Percentiles rank a stretch among this genome's conserved stretches.
Evolutionary conservation across 768 basidiomycete genomes (phyloP).

Genomic region (Termitomyces sp.): DNA sequence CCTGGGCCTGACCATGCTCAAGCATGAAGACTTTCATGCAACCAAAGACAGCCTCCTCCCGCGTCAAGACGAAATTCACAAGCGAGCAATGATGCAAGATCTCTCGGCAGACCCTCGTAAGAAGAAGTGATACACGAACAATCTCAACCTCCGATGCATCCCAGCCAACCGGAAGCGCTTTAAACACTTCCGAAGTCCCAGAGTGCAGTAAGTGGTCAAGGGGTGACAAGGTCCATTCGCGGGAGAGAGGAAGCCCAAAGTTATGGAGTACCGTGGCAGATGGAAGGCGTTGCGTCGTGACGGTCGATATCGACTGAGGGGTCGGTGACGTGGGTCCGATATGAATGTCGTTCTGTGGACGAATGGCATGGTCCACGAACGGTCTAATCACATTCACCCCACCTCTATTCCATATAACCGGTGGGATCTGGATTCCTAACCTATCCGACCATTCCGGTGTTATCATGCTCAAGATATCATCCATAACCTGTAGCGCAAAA

Average conservation of each 20-base stretch:
- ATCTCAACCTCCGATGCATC: slow-evolving; percentile 77
- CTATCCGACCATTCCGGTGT: slow-evolving; percentile 37
- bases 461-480: slow-evolving; percentile 33
- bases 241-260: slow-evolving; percentile 43
- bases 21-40: slow-evolving; percentile 97
- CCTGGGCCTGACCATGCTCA: slow-evolving; percentile 70
- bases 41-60: slow-evolving; percentile 62
- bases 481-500: slow-evolving; percentile 39
- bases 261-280: slow-evolving; percentile 20
- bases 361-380: slow-evolving; percentile 51
- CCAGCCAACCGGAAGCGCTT: slow-evolving; percentile 66
- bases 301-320: slow-evolving; percentile 50
- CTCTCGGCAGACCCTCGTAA: slow-evolving; percentile 50
- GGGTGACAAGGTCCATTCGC: slow-evolving; percentile 68
- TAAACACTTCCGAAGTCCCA: slow-evolving; percentile 65
- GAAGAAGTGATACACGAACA: slow-evolving; percentile 61
- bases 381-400: slow-evolving; percentile 52
- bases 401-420: slow-evolving; percentile 46
- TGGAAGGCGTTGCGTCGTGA: slow-evolving; percentile 53
- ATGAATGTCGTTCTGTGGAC: slow-evolving; percentile 34
- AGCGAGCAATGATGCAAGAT: slow-evolving; percentile 41
- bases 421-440: slow-evolving; percentile 33
- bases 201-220: slow-evolving; percentile 82
- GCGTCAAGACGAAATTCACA: slow-evolving; percentile 36
- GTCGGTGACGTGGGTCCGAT: slow-evolving; percentile 52